Percentiles rank a stretch among this genome's conserved stretches.
These are phyloP conservation scores for Orbilia ellipsospora DNA, from an alignment of 2,329 filamentous ascomycete genomes.

Conservation along the genomic window DNA sequence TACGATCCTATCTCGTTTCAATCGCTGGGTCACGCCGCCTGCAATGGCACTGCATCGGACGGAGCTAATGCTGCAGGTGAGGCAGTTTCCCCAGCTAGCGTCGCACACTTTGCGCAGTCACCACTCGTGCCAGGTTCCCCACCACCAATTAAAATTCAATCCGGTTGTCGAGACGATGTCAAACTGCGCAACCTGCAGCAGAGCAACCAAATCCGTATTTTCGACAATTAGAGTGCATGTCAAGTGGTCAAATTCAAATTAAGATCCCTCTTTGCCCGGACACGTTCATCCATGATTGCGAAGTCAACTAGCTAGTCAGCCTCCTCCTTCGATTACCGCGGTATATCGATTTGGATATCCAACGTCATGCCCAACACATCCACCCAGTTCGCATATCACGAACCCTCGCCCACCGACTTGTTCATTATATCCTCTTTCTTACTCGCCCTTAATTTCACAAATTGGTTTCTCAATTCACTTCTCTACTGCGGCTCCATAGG, in stretches of 20 bases:
- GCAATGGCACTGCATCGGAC: not conserved
- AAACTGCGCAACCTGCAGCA: not conserved
- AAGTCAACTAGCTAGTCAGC: too few relatives aligned
- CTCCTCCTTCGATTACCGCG: too few relatives aligned
- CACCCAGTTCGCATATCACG: conserved; percentile 39
- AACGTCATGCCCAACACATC: conserved; percentile 3
- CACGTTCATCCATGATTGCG: too few relatives aligned
- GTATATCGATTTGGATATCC: not conserved
- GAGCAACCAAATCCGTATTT: too few relatives aligned
- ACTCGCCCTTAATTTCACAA: conserved; percentile 71
- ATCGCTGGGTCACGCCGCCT: conserved; percentile 5
- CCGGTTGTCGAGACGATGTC: conserved; percentile 17
- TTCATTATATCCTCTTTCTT: conserved; percentile 73
- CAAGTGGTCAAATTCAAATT: too few relatives aligned
- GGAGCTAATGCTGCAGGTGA: conserved; percentile 34
- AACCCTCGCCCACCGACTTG: conserved; percentile 60
- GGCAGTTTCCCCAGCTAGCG: conserved; percentile 44
- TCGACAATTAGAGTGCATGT: too few relatives aligned
- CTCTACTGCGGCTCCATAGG: conserved; percentile 78
- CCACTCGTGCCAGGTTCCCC: conserved; percentile 15
- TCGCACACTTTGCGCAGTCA: conserved; percentile 19
- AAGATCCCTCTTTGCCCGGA: too few relatives aligned
- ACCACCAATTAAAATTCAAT: not conserved
- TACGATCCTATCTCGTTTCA: not conserved
- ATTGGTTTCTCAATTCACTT: conserved; percentile 69